Base-by-base conservation (phyloP, 192 early-diverging fungal species). In the Bifiguratus adelaidae region DNA sequence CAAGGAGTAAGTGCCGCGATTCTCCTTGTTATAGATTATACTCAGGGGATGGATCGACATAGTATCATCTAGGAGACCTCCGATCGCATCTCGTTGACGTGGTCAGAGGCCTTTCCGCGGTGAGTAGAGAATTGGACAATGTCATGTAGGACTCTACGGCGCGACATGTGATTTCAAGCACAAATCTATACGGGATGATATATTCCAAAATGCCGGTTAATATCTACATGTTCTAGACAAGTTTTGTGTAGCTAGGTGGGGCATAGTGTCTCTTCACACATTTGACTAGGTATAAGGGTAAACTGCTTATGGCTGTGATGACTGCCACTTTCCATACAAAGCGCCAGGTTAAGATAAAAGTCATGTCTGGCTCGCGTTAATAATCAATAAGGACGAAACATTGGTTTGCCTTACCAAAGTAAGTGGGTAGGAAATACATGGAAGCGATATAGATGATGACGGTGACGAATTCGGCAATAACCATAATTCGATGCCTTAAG, bases 281-380 rank as follows among this genome's bases (percentile, higher is more conserved):
- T 67, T 92, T 94, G 58, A 91, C 77, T 40, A 92, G 70, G 55
- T 90, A 93, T 32, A 94, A 59, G 18, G 94, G 92, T 13, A 92
- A 63, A 37, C 83, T 83, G 47, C 84, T 89, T 35, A 91, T 80
- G 7, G 81, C 81, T 15, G 89, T 90, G 35, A 97, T 94, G 20
- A 92, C 81, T 1, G 80, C 68, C 0, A 89, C 81, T 53, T 97
- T 97, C 89, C 89, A 91, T 15, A 88, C 67, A 73, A 95, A 97
- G 9, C 78, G 68, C 32, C 59, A 67, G 3, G 90, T 85, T 41
- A 90, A 46, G 46, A 97, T 95, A 55, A 97, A 97, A 24, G 71
- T 50, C 43, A 88, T 46, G 49, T 97, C 86, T 87, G 46, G 12
- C 20, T 8, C 44, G 37, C 24, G 41, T n/a, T n/a, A n/a, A n/a